Conservation (phyloP, 305 asterid genomes). For the Fraxinus sp. region DNA sequence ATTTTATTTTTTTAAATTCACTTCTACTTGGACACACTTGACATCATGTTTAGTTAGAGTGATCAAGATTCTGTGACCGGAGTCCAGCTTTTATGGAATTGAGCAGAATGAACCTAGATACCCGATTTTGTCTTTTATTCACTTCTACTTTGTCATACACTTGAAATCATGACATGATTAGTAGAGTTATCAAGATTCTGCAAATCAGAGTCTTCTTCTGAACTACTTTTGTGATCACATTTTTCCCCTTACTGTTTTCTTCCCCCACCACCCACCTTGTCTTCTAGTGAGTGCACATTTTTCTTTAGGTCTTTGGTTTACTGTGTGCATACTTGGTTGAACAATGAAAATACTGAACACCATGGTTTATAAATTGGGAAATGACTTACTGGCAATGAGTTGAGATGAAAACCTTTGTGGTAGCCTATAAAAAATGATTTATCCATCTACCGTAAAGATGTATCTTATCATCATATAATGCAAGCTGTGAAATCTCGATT, state of each 20-base stretch:
- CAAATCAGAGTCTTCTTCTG: not conserved
- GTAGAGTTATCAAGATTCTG: not conserved
- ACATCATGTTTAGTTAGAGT: not conserved
- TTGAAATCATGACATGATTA: not conserved
- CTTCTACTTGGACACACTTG: not conserved
- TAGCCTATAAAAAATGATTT: not conserved
- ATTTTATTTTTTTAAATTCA: not conserved
- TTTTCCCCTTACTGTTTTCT: not conserved
- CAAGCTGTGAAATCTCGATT: not conserved
- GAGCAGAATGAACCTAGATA: not conserved
- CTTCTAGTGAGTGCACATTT: not conserved
- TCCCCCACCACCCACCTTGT: not conserved
- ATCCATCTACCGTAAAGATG: not conserved
- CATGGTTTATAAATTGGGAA: not conserved
- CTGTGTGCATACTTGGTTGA: not conserved
- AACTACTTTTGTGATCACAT: not conserved
- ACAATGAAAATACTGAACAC: not conserved
- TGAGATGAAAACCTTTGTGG: slow-evolving; percentile 9
- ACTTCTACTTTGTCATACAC: not conserved
- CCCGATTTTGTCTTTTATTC: not conserved
- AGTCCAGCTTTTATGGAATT: not conserved
- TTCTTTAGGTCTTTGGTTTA: not conserved
- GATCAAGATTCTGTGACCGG: not conserved
- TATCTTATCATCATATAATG: not conserved
- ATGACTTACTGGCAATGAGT: slow-evolving; percentile 5